A percentile compares a stretch with the other conserved stretches of the same genome.
These are phyloP conservation scores for Pisolithus tinctorius DNA, from an alignment of 768 basidiomycete genomes.

Conservation along the genomic window DNA sequence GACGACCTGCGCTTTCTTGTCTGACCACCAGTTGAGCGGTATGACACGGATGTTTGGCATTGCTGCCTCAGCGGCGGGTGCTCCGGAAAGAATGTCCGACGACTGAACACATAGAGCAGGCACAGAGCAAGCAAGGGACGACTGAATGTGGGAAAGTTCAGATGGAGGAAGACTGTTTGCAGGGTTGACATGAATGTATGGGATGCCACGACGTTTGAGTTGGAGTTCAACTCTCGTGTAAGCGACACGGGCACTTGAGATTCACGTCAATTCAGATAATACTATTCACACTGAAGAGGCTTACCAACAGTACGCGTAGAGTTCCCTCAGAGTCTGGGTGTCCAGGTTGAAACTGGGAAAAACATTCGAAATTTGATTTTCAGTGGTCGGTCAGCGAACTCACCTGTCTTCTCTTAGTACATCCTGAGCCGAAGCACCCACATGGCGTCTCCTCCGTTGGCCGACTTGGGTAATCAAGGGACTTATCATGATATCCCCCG, in stretches of 20 bases:
- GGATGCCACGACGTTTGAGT: conserved; percentile 75
- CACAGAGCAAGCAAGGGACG: conserved; percentile 68
- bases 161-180: conserved; percentile 33
- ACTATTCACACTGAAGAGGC: conserved; percentile 5
- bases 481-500: conserved; percentile 8
- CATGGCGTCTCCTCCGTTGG: conserved; percentile 26
- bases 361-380: background rate
- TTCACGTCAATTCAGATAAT: background rate
- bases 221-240: conserved; percentile 85
- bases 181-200: conserved; percentile 70
- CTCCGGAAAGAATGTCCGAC: conserved; percentile 71
- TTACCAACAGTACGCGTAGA: conserved; percentile 87
- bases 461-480: conserved; percentile 12
- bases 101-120: conserved; percentile 83
- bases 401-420: conserved; percentile 24
- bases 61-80: conserved; percentile 84
- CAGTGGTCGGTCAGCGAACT: conserved; percentile 6
- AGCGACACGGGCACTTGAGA: conserved; percentile 75
- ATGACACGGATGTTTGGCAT: conserved; percentile 90
- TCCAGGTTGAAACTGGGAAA: conserved; percentile 52
- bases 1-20: conserved; percentile 72
- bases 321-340: conserved; percentile 63
- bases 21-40: conserved; percentile 88
- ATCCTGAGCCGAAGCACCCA: background rate
- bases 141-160: conserved; percentile 55